These are phyloP conservation scores for Escovopsis weberi DNA, from an alignment of 2,329 filamentous ascomycete species.

Conservation along the genomic window DNA sequence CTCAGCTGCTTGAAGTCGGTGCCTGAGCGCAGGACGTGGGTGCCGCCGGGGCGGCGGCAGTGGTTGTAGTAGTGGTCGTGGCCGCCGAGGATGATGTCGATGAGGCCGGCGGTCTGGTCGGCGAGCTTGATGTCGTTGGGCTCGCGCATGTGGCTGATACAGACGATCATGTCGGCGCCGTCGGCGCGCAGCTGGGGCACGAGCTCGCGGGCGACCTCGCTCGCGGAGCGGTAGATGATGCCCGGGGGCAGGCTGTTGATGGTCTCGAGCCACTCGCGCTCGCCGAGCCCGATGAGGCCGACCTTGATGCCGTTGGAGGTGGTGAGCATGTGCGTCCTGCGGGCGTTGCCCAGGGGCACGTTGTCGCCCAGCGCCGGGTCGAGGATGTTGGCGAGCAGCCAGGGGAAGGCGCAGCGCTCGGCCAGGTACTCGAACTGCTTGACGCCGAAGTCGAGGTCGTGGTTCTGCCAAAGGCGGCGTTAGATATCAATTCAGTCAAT, in stretches of 20 bases:
- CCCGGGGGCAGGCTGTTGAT: slow-evolving; percentile 76
- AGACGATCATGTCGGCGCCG: slow-evolving; percentile 71
- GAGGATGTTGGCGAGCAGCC: slow-evolving; percentile 78
- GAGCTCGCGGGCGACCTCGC: slow-evolving; percentile 58
- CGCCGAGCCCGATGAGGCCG: slow-evolving; percentile 71
- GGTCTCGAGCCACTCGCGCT: slow-evolving; percentile 79
- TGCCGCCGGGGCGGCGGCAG: slow-evolving; percentile 53
- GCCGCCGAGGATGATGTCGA: slow-evolving; percentile 77
- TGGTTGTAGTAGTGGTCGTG: slow-evolving; percentile 86
- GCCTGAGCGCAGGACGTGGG: slow-evolving; percentile 73
- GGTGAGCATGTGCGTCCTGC: slow-evolving; percentile 62
- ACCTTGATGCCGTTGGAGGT: slow-evolving; percentile 75
- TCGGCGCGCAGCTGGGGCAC: slow-evolving; percentile 57
- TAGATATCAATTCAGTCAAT: no score
- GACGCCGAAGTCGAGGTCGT: slow-evolving; percentile 86
- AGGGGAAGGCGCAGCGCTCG: slow-evolving; percentile 67
- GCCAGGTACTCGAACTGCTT: slow-evolving; percentile 62
- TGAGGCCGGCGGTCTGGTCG: slow-evolving; percentile 45
- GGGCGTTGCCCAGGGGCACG: slow-evolving; percentile 61
- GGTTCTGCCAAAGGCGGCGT: slow-evolving; percentile 41
- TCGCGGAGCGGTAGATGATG: slow-evolving; percentile 68
- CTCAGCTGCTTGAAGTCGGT: slow-evolving; percentile 88
- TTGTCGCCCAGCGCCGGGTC: slow-evolving; percentile 67
- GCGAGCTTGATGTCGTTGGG: slow-evolving; percentile 84
- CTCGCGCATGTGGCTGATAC: slow-evolving; percentile 73